Base-by-base conservation (phyloP, 495 filamentous ascomycete genomes). In the Aspergillus sclerotioniger region DNA sequence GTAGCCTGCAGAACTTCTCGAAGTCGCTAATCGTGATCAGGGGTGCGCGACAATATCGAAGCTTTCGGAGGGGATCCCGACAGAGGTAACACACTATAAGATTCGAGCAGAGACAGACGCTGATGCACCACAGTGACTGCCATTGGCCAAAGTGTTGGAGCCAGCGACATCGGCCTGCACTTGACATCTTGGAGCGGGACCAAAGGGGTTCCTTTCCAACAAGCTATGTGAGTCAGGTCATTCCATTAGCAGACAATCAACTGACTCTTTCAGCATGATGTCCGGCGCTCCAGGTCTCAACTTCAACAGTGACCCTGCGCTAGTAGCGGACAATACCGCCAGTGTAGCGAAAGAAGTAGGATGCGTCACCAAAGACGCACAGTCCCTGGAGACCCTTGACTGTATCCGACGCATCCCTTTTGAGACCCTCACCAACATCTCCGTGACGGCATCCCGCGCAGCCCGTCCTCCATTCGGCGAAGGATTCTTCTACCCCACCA, bases 281-380 rank as follows among this genome's bases (percentile, higher is more conserved):
- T 76, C 72, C 6, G 76, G 75, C 8, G 73, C 69, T 12, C 68
- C 75, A 9, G 75, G 74, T 6, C 67, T 71, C 6, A 75, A 70
- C 17, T 60, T 80, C 45, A 78, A 78, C 51, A 75, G 67, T 35
- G 65, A 66, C 6, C 66, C 69, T 13, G 72, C 69, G 25, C 59
- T 63, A 0, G 71, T 74, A 0, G 66, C 70, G 16, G 51, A 39
- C 0, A 72, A 78, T 59, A 77, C 73, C 0, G 67, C 56, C 6
- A 57, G 45, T 13, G 71, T 77, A 9, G 71, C 69, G 0, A 53
- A 59, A 13, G 16, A 54, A 21, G 53, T 68, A 0, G 62, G 59
- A 15, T 72, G 69, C 46, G 50, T 39, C 10, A 10, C 46, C 13
- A 35, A 59, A 1, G 59, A 69, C 17, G 69, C 65, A 17, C 52